Conservation (phyloP, 2,329 filamentous ascomycete genomes). For the Colletotrichum sp. region DNA sequence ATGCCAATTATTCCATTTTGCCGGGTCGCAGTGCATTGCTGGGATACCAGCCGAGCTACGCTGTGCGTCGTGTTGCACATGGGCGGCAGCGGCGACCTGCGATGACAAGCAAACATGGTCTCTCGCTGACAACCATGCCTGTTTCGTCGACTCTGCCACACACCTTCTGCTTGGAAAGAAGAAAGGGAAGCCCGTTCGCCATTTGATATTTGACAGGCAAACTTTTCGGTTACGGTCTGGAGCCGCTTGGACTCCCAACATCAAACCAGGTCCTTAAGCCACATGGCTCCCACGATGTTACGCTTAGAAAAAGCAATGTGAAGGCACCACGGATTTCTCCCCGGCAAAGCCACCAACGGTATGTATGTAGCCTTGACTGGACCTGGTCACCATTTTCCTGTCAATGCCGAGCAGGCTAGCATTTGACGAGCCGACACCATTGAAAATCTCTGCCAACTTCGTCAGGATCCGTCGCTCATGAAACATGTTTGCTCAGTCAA, state of each 20-base stretch:
- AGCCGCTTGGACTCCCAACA: neutral
- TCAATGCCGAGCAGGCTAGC: neutral
- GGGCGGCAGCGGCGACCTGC: neutral
- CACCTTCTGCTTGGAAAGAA: neutral
- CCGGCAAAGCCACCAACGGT: neutral
- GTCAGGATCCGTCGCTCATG: neutral
- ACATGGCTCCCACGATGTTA: constrained; percentile 1
- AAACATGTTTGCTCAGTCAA: neutral
- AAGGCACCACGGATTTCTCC: neutral
- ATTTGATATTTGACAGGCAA: constrained; percentile 1
- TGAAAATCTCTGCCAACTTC: neutral
- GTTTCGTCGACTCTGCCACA: neutral
- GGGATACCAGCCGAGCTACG: neutral
- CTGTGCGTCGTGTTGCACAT: neutral
- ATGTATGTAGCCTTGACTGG: neutral
- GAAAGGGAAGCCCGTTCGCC: neutral
- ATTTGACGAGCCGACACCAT: neutral
- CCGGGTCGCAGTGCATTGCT: neutral
- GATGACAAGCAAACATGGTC: neutral
- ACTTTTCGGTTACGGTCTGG: neutral
- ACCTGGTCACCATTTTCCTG: neutral
- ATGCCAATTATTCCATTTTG: neutral
- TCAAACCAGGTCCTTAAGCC: neutral
- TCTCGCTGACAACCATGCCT: neutral
- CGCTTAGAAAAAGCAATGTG: neutral